Base-by-base conservation (phyloP, 2,329 filamentous ascomycete genomes). In the Colletotrichum spaethianum region DNA sequence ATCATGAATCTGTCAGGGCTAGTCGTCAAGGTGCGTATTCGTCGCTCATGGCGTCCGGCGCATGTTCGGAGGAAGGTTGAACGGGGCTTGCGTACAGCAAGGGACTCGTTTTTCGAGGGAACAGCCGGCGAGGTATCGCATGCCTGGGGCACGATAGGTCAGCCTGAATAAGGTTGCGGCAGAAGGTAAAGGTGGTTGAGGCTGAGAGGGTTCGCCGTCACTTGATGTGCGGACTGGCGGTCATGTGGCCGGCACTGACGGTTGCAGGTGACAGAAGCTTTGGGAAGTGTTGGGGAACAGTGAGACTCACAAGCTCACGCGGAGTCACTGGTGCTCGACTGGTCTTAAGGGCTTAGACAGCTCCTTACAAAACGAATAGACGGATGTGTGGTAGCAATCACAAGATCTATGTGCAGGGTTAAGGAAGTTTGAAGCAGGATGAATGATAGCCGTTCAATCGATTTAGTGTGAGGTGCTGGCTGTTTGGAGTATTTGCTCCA, bases 211-310 rank as follows among this genome's bases (percentile, higher is more conserved):
- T 33, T 52, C 20, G 23, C 14, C 31, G 26, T 70, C 50, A 63
- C 64, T 72, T 68, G 50, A 68, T 53, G 18, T 44, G 36, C 12
- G 26, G 20, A 31, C 40, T 36, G 26, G 16, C 31, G 26, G 57
- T 69, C 57, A 68, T 63, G 69, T 57, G 65, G 57, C 28, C 26
- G 26, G 33, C 23, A 33, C 56, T n/a, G 14, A 44, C 14, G 40
- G 48, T 60, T 40, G 42, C 69, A 69, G 69, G 64, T 72, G 69
- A 72, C 57, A 23, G 33, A 44, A 31, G 55, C 61, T n/a, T 38
- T 44, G 53, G n/a, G 20, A 14, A 55, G 61, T 53, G 18, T 44
- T 33, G 46, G 64, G 60, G 38, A 26, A n/a, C 14, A 44, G 18
- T 48, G 33, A 42, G 28, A 56, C 55, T 52, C 23, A 55, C 52